Percentiles rank a stretch among this genome's conserved stretches.
phyloP scores from a whole-genome alignment of 2,329 filamentous ascomycete genomes.

The Scedosporium dehoogii region DNA sequence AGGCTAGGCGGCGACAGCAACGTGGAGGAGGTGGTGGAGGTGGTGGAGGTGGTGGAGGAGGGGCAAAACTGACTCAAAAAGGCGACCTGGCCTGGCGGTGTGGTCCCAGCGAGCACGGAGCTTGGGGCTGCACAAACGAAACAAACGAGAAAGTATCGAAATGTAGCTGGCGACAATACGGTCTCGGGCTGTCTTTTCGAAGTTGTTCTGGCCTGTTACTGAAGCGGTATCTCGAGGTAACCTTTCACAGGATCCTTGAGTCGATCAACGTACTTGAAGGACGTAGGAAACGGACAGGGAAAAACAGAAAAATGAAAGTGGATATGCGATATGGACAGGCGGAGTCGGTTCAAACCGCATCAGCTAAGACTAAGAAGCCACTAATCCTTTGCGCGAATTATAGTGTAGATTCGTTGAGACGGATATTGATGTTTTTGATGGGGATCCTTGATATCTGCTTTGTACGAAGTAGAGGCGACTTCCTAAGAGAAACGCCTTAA shows the following conservation, averaged over 20 bases:
- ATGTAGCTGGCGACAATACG: background rate
- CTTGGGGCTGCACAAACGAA: background rate
- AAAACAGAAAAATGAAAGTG: background rate
- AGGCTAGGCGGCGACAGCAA: background rate
- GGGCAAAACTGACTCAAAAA: no score
- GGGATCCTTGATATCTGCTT: no score
- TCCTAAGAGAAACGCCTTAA: no score
- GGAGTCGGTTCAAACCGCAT: background rate
- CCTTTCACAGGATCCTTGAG: background rate
- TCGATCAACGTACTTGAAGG: background rate
- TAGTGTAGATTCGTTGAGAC: no score
- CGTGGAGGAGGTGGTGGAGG: background rate
- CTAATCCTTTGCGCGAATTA: no score
- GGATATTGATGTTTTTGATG: no score
- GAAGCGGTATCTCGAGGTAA: background rate
- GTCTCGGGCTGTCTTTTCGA: background rate
- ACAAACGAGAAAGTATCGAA: background rate
- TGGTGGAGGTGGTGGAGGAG: background rate
- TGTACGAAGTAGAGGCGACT: no score
- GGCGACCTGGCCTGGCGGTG: background rate
- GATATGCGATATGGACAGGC: background rate
- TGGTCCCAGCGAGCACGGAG: background rate
- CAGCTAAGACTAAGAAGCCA: no score
- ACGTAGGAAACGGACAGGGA: background rate
- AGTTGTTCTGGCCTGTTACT: background rate